Conservation (phyloP, 1,139 yeast genomes). For the Scheffersomyces quercinus region DNA sequence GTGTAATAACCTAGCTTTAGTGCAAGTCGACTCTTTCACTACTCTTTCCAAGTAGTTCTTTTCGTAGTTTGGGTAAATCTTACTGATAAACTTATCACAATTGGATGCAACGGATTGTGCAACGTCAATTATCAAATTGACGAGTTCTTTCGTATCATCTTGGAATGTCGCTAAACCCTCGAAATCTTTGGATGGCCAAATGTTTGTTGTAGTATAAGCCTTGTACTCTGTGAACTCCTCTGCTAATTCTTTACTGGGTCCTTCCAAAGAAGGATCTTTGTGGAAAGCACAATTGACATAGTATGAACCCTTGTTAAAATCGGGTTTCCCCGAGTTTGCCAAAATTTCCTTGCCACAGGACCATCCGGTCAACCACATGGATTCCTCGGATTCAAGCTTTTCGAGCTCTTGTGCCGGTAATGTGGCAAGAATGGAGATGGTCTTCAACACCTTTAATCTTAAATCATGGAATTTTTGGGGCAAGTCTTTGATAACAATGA, state of each 20-base stretch:
- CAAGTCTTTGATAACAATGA: slow-evolving; percentile 46
- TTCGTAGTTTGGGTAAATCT: slow-evolving; percentile 28
- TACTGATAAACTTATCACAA: slow-evolving; percentile 49
- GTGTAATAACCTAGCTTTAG: slow-evolving; percentile 61
- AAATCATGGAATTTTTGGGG: slow-evolving; percentile 40
- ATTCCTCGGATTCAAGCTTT: slow-evolving; percentile 47
- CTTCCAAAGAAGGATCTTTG: slow-evolving; percentile 43
- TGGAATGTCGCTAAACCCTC: slow-evolving; percentile 31
- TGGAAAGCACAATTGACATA: slow-evolving; percentile 63
- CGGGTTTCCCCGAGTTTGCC: slow-evolving; percentile 40
- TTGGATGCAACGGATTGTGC: slow-evolving; percentile 53
- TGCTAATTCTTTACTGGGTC: slow-evolving; percentile 38
- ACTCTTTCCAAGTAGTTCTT: slow-evolving; percentile 43
- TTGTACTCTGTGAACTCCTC: slow-evolving; percentile 33
- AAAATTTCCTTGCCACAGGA: slow-evolving; percentile 62
- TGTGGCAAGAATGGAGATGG: slow-evolving; percentile 48
- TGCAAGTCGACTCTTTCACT: slow-evolving; percentile 52
- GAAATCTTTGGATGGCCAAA: slow-evolving; percentile 48
- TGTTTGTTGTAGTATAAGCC: slow-evolving; percentile 51
- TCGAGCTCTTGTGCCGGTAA: slow-evolving; percentile 36
- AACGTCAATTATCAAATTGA: slow-evolving; percentile 50
- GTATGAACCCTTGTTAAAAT: slow-evolving; percentile 57
- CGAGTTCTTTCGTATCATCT: slow-evolving; percentile 35
- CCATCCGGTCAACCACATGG: slow-evolving; percentile 62
- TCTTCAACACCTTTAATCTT: slow-evolving; percentile 43